Conservation (phyloP, 345 rosid genomes). For the Trapa bicornis region DNA sequence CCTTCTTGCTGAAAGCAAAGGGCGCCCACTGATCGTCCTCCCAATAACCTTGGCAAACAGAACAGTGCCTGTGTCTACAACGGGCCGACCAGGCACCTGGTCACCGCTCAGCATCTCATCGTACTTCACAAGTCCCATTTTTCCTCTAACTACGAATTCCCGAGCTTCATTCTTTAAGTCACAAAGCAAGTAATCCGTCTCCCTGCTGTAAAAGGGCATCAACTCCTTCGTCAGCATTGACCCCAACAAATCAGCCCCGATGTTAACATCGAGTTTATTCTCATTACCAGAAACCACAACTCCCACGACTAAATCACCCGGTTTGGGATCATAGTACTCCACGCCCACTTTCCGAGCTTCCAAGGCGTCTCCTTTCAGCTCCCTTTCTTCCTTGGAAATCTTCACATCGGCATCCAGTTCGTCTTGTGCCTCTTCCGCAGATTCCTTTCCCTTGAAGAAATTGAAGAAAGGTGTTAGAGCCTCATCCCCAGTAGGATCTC, state of each 20-base stretch:
- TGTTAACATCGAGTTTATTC: constrained; percentile 75
- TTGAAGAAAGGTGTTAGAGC: constrained; percentile 71
- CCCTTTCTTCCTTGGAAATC: constrained; percentile 12
- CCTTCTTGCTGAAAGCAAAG: constrained; percentile 76
- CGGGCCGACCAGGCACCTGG: constrained; percentile 45
- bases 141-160: constrained; percentile 52
- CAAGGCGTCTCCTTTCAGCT: constrained; percentile 8
- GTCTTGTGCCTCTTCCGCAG: constrained; percentile 19
- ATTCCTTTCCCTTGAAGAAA: constrained; percentile 47
- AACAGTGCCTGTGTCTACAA: constrained; percentile 76
- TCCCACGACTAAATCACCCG: constrained; percentile 78
- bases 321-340: constrained; percentile 71
- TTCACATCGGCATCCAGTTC: constrained; percentile 13
- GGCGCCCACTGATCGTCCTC: constrained; percentile 80
- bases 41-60: constrained; percentile 86
- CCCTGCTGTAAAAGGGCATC: constrained; percentile 65
- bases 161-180: constrained; percentile 46
- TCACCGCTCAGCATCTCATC: constrained; percentile 35
- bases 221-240: constrained; percentile 91
- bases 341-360: constrained; percentile 36
- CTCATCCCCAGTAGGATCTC: constrained; percentile 34
- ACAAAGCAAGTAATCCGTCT: constrained; percentile 53
- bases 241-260: constrained; percentile 80
- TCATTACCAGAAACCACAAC: constrained; percentile 94
- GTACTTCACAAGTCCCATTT: constrained; percentile 72